Evolutionary conservation across 1,284 basidiomycete species (phyloP).

Genomic region (Moniliophthora roreri): DNA sequence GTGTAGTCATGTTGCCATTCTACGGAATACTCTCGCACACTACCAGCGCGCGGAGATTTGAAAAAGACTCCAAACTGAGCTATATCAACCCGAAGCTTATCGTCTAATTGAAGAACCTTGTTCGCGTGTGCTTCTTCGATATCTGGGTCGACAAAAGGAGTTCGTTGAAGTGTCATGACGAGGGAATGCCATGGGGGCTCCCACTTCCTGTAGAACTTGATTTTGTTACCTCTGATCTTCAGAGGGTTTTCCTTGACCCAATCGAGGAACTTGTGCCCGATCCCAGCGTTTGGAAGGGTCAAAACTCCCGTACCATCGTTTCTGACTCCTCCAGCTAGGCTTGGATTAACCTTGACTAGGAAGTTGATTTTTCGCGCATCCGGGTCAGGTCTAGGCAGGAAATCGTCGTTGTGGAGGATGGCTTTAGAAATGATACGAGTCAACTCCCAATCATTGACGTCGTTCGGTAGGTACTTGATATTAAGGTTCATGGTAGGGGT

Average conservation of each 20-base stretch:
- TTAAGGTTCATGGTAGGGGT: slow-evolving; percentile 44
- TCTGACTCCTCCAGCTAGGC: slow-evolving; percentile 46
- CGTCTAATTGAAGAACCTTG: slow-evolving; percentile 44
- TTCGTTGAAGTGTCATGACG: slow-evolving; percentile 46
- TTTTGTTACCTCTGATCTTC: slow-evolving; percentile 34
- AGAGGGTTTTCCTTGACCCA: slow-evolving; percentile 38
- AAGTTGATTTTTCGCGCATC: slow-evolving; percentile 45
- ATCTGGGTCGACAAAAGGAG: slow-evolving; percentile 60
- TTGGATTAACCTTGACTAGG: slow-evolving; percentile 47
- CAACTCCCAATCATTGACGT: slow-evolving; percentile 54
- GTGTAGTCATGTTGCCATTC: slow-evolving; percentile 56
- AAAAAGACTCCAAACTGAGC: slow-evolving; percentile 65
- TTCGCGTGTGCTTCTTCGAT: slow-evolving; percentile 52
- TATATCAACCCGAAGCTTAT: slow-evolving; percentile 50
- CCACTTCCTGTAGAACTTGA: slow-evolving; percentile 37
- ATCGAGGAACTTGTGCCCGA: slow-evolving; percentile 47
- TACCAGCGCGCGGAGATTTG: slow-evolving; percentile 28
- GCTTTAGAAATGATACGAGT: slow-evolving; percentile 52
- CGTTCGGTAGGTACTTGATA: slow-evolving; percentile 44
- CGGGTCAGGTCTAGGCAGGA: slow-evolving; percentile 22
- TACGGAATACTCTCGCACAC: slow-evolving; percentile 55
- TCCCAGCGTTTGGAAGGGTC: slow-evolving; percentile 39
- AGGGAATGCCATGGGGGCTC: slow-evolving; percentile 22
- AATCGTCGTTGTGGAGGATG: slow-evolving; percentile 55
- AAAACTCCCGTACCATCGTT: slow-evolving; percentile 60